A percentile compares a stretch with the other conserved stretches of the same genome.
phyloP scores from a whole-genome alignment of 1,139 yeast genomes.

The Magnusiomyces fungicola region DNA sequence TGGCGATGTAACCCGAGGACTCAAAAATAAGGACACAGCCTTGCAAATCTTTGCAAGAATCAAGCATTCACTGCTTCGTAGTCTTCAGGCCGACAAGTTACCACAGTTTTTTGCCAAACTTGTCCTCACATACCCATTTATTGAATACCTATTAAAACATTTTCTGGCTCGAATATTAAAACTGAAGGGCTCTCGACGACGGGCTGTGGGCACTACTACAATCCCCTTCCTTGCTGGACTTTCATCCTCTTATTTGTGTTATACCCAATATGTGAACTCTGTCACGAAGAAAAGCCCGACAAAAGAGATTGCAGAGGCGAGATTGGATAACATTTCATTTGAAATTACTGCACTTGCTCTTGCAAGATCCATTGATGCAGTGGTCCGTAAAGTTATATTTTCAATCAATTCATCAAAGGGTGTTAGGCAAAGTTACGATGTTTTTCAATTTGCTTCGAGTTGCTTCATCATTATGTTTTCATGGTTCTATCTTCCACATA shows the following conservation, averaged over 20 bases:
- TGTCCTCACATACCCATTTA: conserved; percentile 12
- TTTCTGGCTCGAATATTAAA: neutral
- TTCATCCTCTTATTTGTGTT: conserved; percentile 11
- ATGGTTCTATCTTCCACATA: conserved; percentile 37
- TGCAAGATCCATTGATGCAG: conserved; percentile 23
- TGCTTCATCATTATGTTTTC: conserved; percentile 34
- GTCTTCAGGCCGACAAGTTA: conserved; percentile 31
- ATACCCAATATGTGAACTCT: conserved; percentile 16
- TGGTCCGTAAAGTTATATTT: conserved; percentile 17
- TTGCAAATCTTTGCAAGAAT: conserved; percentile 16
- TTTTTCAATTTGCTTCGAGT: conserved; percentile 23
- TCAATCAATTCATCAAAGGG: conserved; percentile 10
- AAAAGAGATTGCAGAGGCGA: conserved; percentile 16
- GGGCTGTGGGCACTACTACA: too few species aligned
- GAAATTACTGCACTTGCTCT: conserved; percentile 24
- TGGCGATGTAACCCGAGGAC: conserved; percentile 22
- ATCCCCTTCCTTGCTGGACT: conserved; percentile 19
- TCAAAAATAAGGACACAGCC: conserved; percentile 19
- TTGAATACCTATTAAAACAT: conserved; percentile 17
- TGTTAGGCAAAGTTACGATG: conserved; percentile 23
- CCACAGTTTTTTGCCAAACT: conserved; percentile 32
- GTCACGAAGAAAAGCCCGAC: conserved; percentile 13
- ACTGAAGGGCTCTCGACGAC: conserved; percentile 17
- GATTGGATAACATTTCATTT: conserved; percentile 13
- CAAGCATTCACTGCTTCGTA: conserved; percentile 23